A percentile compares a stretch with the other conserved stretches of the same genome.
Conservation (phyloP, 2,329 filamentous ascomycete genomes). For the Paraphoma sp. region DNA sequence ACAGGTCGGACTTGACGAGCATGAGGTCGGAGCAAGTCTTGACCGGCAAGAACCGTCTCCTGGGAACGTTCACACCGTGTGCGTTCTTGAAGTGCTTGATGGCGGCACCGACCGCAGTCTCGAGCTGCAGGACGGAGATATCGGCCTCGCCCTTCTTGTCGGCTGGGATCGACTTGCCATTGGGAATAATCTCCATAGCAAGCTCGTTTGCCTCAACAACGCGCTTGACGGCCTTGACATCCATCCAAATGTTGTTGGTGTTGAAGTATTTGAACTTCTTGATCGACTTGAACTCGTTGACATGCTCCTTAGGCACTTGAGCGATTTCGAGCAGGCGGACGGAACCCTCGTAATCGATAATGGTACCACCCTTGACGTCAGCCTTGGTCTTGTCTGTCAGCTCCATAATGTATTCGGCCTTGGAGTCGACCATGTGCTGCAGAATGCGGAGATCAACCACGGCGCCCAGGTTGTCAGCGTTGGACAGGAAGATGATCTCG, state of each 20-base stretch:
- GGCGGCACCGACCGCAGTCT: constrained; percentile 97
- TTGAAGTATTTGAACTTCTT: constrained; percentile 99
- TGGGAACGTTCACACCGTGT: constrained; percentile 98
- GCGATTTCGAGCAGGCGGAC: constrained; percentile 98
- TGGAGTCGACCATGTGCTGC: constrained; percentile 98
- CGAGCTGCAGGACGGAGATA: constrained; percentile 95
- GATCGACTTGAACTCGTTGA: constrained; percentile 99
- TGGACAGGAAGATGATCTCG: constrained; percentile 98
- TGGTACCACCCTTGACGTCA: constrained; percentile 99
- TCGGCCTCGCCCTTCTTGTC: constrained; percentile 99
- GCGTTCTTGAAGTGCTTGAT: constrained; percentile 99
- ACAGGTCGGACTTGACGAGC: constrained; percentile 99
- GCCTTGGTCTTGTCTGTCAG: constrained; percentile 99
- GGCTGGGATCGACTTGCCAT: constrained; percentile 96
- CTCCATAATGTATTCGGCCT: constrained; percentile 99
- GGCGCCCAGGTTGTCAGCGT: constrained; percentile 97
- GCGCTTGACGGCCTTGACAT: constrained; percentile 95
- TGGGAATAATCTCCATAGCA: constrained; percentile 99
- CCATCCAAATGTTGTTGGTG: constrained; percentile 99
- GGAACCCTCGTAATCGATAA: constrained; percentile 98
- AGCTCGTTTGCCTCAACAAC: constrained; percentile 98
- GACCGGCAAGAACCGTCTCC: constrained; percentile 97
- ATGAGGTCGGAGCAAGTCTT: constrained; percentile 99
- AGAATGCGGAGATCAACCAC: constrained; percentile 98
- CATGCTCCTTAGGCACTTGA: constrained; percentile 99